These are phyloP conservation scores for Lipomyces spencermartinsiae DNA, from an alignment of 805 yeast species.

Conservation along the genomic window DNA sequence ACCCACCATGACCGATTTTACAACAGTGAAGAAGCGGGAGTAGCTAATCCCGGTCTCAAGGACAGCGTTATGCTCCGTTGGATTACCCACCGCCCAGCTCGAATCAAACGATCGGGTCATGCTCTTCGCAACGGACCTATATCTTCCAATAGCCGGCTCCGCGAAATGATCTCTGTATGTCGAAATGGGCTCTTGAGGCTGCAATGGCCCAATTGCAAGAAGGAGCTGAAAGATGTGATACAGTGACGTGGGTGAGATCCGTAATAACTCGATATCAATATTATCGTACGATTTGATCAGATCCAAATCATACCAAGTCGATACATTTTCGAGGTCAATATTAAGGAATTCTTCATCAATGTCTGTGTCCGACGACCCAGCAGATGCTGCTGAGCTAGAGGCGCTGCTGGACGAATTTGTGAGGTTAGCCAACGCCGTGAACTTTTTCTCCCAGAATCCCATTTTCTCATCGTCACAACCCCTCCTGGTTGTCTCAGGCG, in stretches of 20 bases:
- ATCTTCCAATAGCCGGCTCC: conserved; percentile 50
- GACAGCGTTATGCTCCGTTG: conserved; percentile 36
- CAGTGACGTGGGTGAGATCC: conserved; percentile 52
- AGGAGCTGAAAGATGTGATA: conserved; percentile 56
- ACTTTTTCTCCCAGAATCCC: conserved; percentile 33
- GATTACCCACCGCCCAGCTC: conserved; percentile 42
- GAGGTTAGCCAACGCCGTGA: conserved; percentile 13
- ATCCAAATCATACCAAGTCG: conserved; percentile 46
- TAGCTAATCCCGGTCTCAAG: conserved; percentile 39
- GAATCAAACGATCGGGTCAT: conserved; percentile 59
- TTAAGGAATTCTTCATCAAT: conserved; percentile 39
- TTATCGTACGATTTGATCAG: conserved; percentile 54
- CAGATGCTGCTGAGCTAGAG: conserved; percentile 7
- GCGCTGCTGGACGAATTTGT: conserved; percentile 10
- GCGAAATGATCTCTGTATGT: conserved; percentile 42
- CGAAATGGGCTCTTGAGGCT: conserved; percentile 47
- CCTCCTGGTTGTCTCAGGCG: not conserved
- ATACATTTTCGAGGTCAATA: conserved; percentile 33
- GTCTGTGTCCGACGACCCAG: conserved; percentile 24
- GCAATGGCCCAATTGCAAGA: conserved; percentile 53
- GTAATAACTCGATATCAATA: conserved; percentile 49
- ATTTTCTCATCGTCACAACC: conserved; percentile 5
- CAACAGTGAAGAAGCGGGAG: conserved; percentile 37
- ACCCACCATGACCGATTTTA: conserved; percentile 35
- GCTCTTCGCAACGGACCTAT: conserved; percentile 53